Evolutionary conservation across 805 yeast species (phyloP).

Genomic region (Nakazawaea anatomiae): DNA sequence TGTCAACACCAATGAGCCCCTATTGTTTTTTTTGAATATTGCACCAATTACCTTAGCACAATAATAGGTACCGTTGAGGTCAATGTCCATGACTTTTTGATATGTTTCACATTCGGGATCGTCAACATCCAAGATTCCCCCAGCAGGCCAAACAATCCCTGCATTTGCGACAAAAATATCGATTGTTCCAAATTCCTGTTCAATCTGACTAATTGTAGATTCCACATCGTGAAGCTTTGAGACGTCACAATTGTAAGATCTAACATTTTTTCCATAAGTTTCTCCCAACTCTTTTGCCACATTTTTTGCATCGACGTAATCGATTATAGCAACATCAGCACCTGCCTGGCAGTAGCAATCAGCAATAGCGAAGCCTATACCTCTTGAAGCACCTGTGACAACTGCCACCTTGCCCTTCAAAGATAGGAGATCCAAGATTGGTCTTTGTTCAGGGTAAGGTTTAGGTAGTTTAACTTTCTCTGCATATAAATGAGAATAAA

Average conservation of each 20-base stretch:
- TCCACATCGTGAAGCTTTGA: slow-evolving; percentile 25
- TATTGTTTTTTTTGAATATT: slow-evolving; percentile 40
- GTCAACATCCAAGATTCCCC: slow-evolving; percentile 24
- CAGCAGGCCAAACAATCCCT: slow-evolving; percentile 30
- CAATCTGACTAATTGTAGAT: slow-evolving; percentile 19
- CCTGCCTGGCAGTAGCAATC: slow-evolving; percentile 39
- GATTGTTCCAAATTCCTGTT: slow-evolving; percentile 30
- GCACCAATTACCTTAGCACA: slow-evolving; percentile 47
- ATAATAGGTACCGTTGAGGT: slow-evolving; percentile 44
- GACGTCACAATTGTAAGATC: slow-evolving; percentile 25
- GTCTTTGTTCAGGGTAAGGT: slow-evolving; percentile 7
- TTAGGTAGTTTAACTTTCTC: slow-evolving; percentile 4
- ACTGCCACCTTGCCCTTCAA: slow-evolving; percentile 36
- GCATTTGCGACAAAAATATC: slow-evolving; percentile 39
- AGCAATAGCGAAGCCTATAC: slow-evolving; percentile 35
- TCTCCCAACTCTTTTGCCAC: slow-evolving; percentile 33
- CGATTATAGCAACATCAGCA: slow-evolving; percentile 37
- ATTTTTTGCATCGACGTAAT: slow-evolving; percentile 28
- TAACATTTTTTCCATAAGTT: slow-evolving; percentile 23
- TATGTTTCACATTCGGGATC: slow-evolving; percentile 27
- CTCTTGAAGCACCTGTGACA: slow-evolving; percentile 36
- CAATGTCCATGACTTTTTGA: slow-evolving; percentile 43
- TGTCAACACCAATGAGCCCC: slow-evolving; percentile 45
- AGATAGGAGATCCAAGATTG: slow-evolving; percentile 31
- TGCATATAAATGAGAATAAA: slow-evolving; percentile 5